These are phyloP conservation scores for Dichotomocladium elegans DNA, from an alignment of 371 early-diverging fungal species.

Conservation along the genomic window DNA sequence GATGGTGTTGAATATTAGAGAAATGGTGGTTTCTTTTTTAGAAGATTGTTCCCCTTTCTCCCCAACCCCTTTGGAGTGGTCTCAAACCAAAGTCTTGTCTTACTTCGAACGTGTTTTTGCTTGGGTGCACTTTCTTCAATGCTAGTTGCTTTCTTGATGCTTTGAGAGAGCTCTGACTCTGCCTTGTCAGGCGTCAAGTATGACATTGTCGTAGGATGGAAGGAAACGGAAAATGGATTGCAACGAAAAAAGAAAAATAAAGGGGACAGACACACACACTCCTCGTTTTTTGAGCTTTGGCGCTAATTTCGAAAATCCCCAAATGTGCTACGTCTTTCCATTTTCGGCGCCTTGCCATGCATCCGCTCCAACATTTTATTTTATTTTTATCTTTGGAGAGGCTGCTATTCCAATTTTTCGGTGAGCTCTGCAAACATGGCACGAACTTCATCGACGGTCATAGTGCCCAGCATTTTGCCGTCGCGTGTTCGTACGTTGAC, in stretches of 20 bases:
- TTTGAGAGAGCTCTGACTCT: conserved; percentile 81
- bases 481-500: conserved; percentile 86
- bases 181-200: conserved; percentile 66
- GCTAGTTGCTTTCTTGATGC: conserved; percentile 92
- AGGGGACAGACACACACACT: too few species aligned
- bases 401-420: conserved; percentile 34
- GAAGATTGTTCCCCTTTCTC: too few species aligned
- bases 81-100: too few species aligned
- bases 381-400: too few species aligned
- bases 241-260: not conserved
- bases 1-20: not conserved
- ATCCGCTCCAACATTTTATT: not conserved
- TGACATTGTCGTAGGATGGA: conserved; percentile 24
- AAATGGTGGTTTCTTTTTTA: not conserved
- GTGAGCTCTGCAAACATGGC: conserved; percentile 41
- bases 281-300: too few species aligned
- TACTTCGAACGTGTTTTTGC: conserved; percentile 95
- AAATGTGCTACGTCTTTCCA: not conserved
- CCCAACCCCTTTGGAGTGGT: too few species aligned
- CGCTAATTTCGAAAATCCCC: not conserved
- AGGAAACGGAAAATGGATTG: not conserved
- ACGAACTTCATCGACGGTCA: conserved; percentile 40
- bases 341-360: not conserved
- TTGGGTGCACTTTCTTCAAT: conserved; percentile 94
- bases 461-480: conserved; percentile 48